A percentile compares a stretch with the other conserved stretches of the same genome.
These are phyloP conservation scores for Albifimbria verrucaria DNA, from an alignment of 2,329 filamentous ascomycete species.

Conservation along the genomic window DNA sequence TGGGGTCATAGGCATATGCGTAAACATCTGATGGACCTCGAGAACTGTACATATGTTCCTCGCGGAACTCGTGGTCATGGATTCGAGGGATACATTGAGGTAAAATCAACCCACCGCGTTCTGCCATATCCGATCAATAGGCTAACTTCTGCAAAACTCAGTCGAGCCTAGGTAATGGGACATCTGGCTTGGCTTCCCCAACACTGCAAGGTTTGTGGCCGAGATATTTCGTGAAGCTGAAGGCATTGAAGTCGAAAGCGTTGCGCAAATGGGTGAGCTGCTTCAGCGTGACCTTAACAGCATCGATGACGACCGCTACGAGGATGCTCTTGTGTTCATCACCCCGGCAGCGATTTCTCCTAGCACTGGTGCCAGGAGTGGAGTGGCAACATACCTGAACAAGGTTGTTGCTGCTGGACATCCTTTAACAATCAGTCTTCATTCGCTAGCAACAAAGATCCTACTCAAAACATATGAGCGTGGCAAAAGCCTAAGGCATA, in stretches of 20 bases:
- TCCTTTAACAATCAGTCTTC: conserved; percentile 35
- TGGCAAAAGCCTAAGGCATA: conserved; percentile 10
- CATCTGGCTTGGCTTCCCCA: conserved; percentile 1
- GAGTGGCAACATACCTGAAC: conserved; percentile 33
- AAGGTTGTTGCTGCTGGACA: conserved; percentile 26
- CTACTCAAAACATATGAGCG: conserved; percentile 24
- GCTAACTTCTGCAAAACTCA: not conserved
- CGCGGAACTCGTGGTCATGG: conserved; percentile 34
- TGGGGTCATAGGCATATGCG: conserved; percentile 32
- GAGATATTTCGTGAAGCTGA: conserved; percentile 9
- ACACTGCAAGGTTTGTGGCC: conserved; percentile 10
- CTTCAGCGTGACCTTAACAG: conserved; percentile 27
- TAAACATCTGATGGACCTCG: conserved; percentile 34
- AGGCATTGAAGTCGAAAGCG: conserved; percentile 14
- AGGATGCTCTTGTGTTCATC: conserved; percentile 6
- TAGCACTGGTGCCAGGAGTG: conserved; percentile 16
- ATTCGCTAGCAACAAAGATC: conserved; percentile 31
- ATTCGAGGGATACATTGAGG: conserved; percentile 34
- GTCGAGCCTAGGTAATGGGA: not conserved
- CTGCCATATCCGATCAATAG: not conserved
- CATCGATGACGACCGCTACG: conserved; percentile 20
- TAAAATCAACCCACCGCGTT: too few species aligned
- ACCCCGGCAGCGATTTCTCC: conserved; percentile 25
- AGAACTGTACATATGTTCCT: conserved; percentile 37
- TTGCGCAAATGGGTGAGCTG: conserved; percentile 18